phyloP scores from a whole-genome alignment of 1,139 yeast species.

The Starmera stellimalicola region DNA sequence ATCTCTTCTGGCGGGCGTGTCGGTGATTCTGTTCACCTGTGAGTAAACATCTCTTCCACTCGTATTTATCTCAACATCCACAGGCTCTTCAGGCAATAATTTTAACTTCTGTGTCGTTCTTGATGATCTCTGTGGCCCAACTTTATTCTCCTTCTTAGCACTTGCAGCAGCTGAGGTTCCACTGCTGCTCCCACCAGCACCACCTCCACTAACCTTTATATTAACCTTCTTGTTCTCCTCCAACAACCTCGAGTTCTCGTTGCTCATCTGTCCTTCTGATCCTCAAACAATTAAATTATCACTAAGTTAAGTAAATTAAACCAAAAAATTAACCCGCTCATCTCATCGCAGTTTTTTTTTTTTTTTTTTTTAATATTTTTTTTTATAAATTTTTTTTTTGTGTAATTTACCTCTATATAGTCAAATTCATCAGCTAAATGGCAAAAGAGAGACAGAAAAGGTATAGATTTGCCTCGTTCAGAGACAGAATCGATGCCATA shows the following conservation, averaged over 20 bases:
- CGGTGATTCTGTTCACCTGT: slow-evolving; percentile 77
- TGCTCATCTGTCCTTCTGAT: too few species aligned
- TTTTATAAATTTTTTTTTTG: too few species aligned
- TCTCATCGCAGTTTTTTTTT: too few species aligned
- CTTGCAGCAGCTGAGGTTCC: not conserved
- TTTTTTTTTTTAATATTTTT: too few species aligned
- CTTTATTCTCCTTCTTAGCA: slow-evolving; percentile 24
- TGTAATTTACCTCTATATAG: too few species aligned
- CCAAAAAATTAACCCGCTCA: too few species aligned
- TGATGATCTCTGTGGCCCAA: slow-evolving; percentile 83
- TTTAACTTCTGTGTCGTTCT: slow-evolving; percentile 83
- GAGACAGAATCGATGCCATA: slow-evolving; percentile 74
- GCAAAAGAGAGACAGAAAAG: slow-evolving; percentile 27
- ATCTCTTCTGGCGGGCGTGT: slow-evolving; percentile 86
- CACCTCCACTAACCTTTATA: slow-evolving; percentile 1
- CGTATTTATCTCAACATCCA: slow-evolving; percentile 27
- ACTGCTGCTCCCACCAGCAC: not conserved
- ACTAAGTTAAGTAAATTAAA: too few species aligned
- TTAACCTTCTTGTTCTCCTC: too few species aligned
- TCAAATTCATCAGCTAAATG: too few species aligned
- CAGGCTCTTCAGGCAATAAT: slow-evolving; percentile 74
- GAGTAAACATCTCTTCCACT: slow-evolving; percentile 56
- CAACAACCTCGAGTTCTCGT: too few species aligned
- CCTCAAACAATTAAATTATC: too few species aligned
- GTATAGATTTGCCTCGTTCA: slow-evolving; percentile 64